Conservation (phyloP, 805 yeast genomes). For the Schwanniomyces polymorphus region DNA sequence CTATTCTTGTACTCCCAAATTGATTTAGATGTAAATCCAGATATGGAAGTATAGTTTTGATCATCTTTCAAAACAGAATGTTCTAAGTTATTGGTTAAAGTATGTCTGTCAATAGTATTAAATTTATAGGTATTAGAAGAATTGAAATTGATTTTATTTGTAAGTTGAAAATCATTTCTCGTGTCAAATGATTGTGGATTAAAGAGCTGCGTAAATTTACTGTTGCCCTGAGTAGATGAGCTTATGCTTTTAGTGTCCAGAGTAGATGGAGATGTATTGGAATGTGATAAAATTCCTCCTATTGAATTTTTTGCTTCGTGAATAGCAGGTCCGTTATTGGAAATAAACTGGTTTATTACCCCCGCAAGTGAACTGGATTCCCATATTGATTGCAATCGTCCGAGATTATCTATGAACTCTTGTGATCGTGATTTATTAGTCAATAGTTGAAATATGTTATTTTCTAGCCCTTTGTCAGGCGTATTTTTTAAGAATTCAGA, state of each 20-base stretch:
- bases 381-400: conserved; percentile 3
- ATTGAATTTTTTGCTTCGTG: neutral
- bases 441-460: conserved; percentile 2
- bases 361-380: conserved; percentile 5
- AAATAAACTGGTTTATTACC: conserved; percentile 10
- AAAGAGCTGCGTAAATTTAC: conserved; percentile 8
- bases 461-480: neutral
- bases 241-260: neutral
- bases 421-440: neutral
- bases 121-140: neutral
- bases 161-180: neutral
- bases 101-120: conserved; percentile 18
- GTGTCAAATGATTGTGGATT: conserved; percentile 14
- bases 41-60: conserved; percentile 5
- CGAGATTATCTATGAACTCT: conserved; percentile 3
- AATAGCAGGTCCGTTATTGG: conserved; percentile 4
- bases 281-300: neutral
- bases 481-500: neutral
- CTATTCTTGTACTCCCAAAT: conserved; percentile 15
- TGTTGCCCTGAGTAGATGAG: conserved; percentile 1
- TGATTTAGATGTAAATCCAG: conserved; percentile 17
- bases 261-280: neutral
- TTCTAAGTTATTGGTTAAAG: conserved; percentile 1
- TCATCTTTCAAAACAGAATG: conserved; percentile 10
- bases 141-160: neutral